Base-by-base conservation (phyloP, 2,329 filamentous ascomycete genomes). In the Proliferodiscus dingleyae region DNA sequence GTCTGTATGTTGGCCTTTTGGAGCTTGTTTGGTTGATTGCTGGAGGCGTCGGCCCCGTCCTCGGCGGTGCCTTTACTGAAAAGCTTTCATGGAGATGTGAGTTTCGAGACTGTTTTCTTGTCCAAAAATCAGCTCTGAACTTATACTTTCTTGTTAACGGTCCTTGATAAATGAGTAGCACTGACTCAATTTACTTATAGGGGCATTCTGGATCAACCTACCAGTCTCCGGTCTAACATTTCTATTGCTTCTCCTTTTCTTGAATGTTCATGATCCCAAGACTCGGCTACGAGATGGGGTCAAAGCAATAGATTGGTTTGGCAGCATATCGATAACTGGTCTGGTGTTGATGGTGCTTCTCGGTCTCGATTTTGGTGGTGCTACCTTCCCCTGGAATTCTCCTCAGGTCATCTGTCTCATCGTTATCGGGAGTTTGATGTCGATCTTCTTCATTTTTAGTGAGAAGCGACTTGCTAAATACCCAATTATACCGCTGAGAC, bases 261-360 rank as follows among this genome's bases (percentile, higher is more conserved):
- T 87, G 19, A 75, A 84, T 55, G 62, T 87, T 15, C 74, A 83
- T 47, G 82, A 77, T 2, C 81, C 83, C 33, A 72, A 71, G 69
- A 78, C 59, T 1, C 72, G 77, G 0, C 61, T 85, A 2, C 60
- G 66, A 29, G 66, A 77, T 26, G 83, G 83, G 0, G 64, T 87
- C 7, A 76, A 75, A 48, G 77, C 77, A 1, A 68, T 78, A 16
- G 75, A 78, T 55, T 78, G 75, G 74, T 51, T 69, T n/a, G 85
- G 85, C 1, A 79, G 75, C 0, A 36, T 83, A 10, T 47, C 42
- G 23, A 79, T 94, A 61, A 76, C 90, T 21, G 84, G 81, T 33
- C 85, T 83, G 18, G 89, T 85, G 0, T 71, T 94, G 22, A 89
- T 93, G 84, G 73, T 94, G 55, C 77, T 95, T 2, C 79, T 95